Conservation (phyloP, 2,329 filamentous ascomycete genomes). For the Teratosphaeria viscida region DNA sequence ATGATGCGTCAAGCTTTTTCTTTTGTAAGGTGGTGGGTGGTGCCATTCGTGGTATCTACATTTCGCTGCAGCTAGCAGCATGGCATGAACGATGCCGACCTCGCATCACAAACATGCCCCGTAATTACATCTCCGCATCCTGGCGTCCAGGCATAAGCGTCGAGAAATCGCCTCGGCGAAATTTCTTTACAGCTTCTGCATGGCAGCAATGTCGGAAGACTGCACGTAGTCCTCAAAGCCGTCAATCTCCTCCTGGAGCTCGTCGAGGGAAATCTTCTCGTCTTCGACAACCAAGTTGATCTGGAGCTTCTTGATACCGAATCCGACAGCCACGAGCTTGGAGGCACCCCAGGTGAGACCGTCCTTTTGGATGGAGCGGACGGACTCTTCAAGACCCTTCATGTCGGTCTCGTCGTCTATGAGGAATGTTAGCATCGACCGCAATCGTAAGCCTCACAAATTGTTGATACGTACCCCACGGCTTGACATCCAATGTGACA, state of each 20-base stretch:
- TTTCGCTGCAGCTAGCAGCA: background rate
- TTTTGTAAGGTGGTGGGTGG: background rate
- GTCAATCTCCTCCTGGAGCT: conserved; percentile 78
- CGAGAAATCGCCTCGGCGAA: background rate
- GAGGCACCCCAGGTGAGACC: conserved; percentile 93
- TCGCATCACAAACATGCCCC: background rate
- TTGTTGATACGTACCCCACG: conserved; percentile 66
- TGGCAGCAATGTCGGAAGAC: conserved; percentile 80
- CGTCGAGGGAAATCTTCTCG: conserved; percentile 80
- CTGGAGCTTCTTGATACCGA: conserved; percentile 98
- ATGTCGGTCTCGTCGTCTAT: conserved; percentile 72
- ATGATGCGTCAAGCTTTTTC: background rate
- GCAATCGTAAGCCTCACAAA: background rate
- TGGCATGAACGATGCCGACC: background rate
- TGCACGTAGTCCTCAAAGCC: conserved; percentile 92
- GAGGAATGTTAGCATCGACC: conserved; percentile 12
- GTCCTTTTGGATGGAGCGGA: conserved; percentile 78
- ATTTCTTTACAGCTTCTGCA: conserved; percentile 73
- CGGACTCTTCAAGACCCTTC: conserved; percentile 65
- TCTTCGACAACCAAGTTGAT: conserved; percentile 97
- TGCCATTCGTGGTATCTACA: background rate
- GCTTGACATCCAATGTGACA: conserved; percentile 93
- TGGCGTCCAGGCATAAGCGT: background rate
- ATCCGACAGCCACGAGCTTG: conserved; percentile 82
- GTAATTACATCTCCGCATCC: background rate